A percentile compares a stretch with the other conserved stretches of the same genome.
phyloP scores from a whole-genome alignment of 305 asterid genomes.

The Fraxinus xanthoxyloides region DNA sequence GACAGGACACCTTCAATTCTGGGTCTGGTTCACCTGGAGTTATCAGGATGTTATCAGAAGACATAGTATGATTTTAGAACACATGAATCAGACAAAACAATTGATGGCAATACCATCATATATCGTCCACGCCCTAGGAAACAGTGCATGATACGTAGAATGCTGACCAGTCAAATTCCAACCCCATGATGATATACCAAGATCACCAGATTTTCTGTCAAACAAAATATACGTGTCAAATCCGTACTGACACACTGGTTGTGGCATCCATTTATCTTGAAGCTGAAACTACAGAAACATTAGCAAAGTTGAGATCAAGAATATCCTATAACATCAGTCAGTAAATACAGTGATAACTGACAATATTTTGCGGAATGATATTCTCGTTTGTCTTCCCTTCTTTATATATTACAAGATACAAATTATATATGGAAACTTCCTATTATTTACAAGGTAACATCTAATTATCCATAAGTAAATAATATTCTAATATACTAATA shows the following conservation, averaged over 20 bases:
- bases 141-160: constrained; percentile 98
- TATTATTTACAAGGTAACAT: too few species aligned
- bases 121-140: constrained; percentile 97
- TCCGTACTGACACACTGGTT: not conserved
- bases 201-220: constrained; percentile 76
- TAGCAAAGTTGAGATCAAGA: not conserved
- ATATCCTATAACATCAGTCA: not conserved
- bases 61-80: constrained; percentile 12
- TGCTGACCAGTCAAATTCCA: constrained; percentile 97
- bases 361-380: too few species aligned
- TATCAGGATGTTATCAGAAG: constrained; percentile 16
- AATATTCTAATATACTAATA: too few species aligned
- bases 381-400: too few species aligned
- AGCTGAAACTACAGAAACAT: constrained; percentile 1
- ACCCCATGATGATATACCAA: constrained; percentile 98
- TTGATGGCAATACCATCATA: constrained; percentile 67
- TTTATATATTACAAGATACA: too few species aligned
- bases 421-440: too few species aligned
- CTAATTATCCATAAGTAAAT: too few species aligned
- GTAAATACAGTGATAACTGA: not conserved
- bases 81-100: constrained; percentile 11
- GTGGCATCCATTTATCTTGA: constrained; percentile 7
- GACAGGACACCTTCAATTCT: constrained; percentile 88
- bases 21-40: constrained; percentile 97
- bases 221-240: constrained; percentile 19